Base-by-base conservation (phyloP, 1,284 basidiomycete genomes). In the Trametes versicolor region DNA sequence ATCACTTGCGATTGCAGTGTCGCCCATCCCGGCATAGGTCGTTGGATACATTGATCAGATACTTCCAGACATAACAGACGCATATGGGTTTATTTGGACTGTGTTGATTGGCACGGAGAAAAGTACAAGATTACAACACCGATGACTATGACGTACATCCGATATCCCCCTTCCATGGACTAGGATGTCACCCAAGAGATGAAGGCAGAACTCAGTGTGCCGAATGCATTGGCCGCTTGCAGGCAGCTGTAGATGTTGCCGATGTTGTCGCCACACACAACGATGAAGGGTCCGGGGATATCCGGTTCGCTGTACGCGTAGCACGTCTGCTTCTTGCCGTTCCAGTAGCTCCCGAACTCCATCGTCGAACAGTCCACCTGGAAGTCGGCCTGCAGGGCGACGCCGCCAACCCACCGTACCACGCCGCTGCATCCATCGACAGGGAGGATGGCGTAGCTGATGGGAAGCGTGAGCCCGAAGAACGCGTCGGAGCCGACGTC, bases 401-500 rank as follows among this genome's bases (percentile, higher is more conserved):
- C 21, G 43, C 43, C 19, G 43, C 8, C 8, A 6, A 8, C 8
- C 43, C 56, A 58, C 13, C 6, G 10, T 32, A 49, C 49, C 17
- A 58, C 32, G 32, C 47, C 27, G 21, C 49, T 36, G 36, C 45
- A 49, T 9, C 47, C 56, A 4, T 21, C 32, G n/a, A 48, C 15
- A 4, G 45, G 21, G 21, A 21, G 32, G 15, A 58, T 32, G 32
- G 47, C 45, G 21, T 29, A 12, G n/a, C 23, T 25, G 8, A 29
- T 27, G 15, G 32, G 45, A n/a, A 49, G 2, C 56, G 56, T 58
- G 32, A 58, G 56, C 53, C 63, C 63, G 41, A 64, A 64, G 63
- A 50, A 64, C 39, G 63, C 52, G 21, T 55, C 23, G 4, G 58
- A 60, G 39, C 63, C 63, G 27, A 55, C 58, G 53, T 56, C 53